phyloP scores from a whole-genome alignment of 2,329 filamentous ascomycete genomes.

The Ophidiomyces ophidiicola region DNA sequence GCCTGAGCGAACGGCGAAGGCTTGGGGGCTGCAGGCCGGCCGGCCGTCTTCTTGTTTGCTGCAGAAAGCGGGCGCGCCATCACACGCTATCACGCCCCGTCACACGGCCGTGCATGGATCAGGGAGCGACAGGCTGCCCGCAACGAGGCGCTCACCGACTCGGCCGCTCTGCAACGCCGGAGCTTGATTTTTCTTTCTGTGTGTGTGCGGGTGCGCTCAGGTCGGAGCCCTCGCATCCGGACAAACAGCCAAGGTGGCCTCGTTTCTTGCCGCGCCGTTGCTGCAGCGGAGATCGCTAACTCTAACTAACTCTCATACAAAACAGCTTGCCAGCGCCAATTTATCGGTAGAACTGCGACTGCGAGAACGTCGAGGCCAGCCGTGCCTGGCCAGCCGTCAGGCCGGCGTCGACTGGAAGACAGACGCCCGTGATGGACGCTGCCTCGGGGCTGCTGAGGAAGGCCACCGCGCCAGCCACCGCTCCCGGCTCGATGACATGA shows the following conservation, averaged over 20 bases:
- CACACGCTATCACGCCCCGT: conserved; percentile 2
- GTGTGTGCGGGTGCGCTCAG: too few relatives aligned
- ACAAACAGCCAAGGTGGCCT: too few relatives aligned
- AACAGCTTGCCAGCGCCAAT: not conserved
- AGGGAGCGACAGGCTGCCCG: too few relatives aligned
- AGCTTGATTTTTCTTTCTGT: too few relatives aligned
- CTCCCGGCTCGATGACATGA: conserved; percentile 17
- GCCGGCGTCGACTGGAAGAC: conserved; percentile 19
- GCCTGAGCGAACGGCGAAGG: not conserved
- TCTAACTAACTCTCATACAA: too few relatives aligned
- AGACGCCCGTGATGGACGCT: conserved; percentile 19
- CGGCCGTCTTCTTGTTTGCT: not conserved
- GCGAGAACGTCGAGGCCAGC: conserved; percentile 17
- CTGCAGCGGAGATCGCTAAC: too few relatives aligned
- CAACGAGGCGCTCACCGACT: too few relatives aligned
- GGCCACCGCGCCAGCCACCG: conserved; percentile 21
- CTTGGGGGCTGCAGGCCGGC: not conserved
- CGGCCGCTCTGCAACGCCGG: too few relatives aligned
- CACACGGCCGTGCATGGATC: conserved; percentile 1
- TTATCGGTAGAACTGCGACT: conserved; percentile 14
- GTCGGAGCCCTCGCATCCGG: too few relatives aligned
- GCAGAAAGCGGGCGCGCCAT: too few relatives aligned
- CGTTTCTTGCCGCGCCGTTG: too few relatives aligned
- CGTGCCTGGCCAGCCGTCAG: conserved; percentile 19
- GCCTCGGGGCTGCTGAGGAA: conserved; percentile 19